phyloP scores from a whole-genome alignment of 1,284 basidiomycete species.

The Trichosporon faecale region DNA sequence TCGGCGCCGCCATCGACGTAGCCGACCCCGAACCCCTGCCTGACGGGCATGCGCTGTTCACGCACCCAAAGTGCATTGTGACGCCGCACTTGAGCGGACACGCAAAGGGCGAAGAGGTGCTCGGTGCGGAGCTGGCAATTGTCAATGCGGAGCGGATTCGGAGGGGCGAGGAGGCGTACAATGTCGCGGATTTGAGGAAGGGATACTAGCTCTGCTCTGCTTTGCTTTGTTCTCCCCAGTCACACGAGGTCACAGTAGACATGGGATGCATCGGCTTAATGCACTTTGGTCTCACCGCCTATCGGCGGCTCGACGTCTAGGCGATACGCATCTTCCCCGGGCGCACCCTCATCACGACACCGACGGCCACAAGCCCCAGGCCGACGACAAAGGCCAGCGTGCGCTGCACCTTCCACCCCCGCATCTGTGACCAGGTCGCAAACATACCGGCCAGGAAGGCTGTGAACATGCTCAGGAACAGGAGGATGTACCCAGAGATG shows the following conservation, averaged over 20 bases:
- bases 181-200: constrained; percentile 36
- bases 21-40: constrained; percentile 49
- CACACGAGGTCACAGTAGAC: background rate
- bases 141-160: constrained; percentile 41
- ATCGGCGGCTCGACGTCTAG: background rate
- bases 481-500: constrained; percentile 45
- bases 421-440: constrained; percentile 35
- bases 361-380: constrained; percentile 38
- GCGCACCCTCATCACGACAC: constrained; percentile 35
- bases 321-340: constrained; percentile 39
- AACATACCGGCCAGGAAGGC: constrained; percentile 45
- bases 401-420: constrained; percentile 23
- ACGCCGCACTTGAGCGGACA: constrained; percentile 43
- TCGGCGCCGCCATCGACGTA: constrained; percentile 45
- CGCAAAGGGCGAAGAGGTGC: constrained; percentile 38
- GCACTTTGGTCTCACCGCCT: too few relatives aligned
- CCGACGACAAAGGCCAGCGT: constrained; percentile 43
- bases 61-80: constrained; percentile 41
- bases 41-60: constrained; percentile 34
- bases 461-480: constrained; percentile 38
- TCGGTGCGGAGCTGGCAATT: constrained; percentile 45
- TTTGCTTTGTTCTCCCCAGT: too few relatives aligned
- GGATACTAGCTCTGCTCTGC: constrained; percentile 30
- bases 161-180: constrained; percentile 32
- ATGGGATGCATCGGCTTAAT: background rate